phyloP scores from a whole-genome alignment of 2,329 filamentous ascomycete species.

The Rasamsonia emersonii region DNA sequence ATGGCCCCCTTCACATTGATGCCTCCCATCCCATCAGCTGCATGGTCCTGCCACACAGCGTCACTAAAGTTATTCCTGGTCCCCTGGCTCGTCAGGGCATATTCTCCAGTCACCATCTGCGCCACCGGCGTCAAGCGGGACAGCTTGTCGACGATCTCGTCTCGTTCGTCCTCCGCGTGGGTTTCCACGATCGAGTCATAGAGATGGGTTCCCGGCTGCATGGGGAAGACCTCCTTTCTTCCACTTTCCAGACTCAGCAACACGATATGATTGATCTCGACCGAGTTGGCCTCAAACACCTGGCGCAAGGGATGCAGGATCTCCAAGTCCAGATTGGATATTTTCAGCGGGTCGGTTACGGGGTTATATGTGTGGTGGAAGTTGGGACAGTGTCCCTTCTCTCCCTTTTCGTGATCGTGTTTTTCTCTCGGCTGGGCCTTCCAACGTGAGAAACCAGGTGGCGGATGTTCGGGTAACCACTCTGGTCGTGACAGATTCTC shows the following conservation, averaged over 20 bases:
- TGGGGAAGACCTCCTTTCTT: constrained; percentile 33
- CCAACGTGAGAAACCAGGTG: constrained; percentile 25
- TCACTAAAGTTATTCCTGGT: constrained; percentile 13
- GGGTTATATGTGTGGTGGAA: constrained; percentile 21
- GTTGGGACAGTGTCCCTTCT: background rate
- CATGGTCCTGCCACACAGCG: constrained; percentile 14
- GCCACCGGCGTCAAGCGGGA: constrained; percentile 22
- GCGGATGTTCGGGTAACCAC: constrained; percentile 23
- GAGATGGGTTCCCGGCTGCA: constrained; percentile 25
- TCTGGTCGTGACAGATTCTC: constrained; percentile 18
- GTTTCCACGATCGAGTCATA: constrained; percentile 25
- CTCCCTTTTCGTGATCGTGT: constrained; percentile 7
- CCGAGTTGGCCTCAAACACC: constrained; percentile 19
- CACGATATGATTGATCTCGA: constrained; percentile 32
- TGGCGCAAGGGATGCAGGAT: constrained; percentile 22
- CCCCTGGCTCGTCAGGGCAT: constrained; percentile 22
- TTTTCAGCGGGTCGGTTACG: constrained; percentile 26
- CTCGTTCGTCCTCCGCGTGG: constrained; percentile 13
- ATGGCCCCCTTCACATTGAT: constrained; percentile 29
- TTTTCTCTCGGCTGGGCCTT: constrained; percentile 12
- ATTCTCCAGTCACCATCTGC: constrained; percentile 29
- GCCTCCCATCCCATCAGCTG: constrained; percentile 20
- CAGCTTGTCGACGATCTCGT: constrained; percentile 19
- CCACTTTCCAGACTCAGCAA: constrained; percentile 33
- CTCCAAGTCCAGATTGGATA: constrained; percentile 27